Evolutionary conservation across 495 filamentous ascomycete genomes (phyloP).

Genomic region (Xylaria sp.): DNA sequence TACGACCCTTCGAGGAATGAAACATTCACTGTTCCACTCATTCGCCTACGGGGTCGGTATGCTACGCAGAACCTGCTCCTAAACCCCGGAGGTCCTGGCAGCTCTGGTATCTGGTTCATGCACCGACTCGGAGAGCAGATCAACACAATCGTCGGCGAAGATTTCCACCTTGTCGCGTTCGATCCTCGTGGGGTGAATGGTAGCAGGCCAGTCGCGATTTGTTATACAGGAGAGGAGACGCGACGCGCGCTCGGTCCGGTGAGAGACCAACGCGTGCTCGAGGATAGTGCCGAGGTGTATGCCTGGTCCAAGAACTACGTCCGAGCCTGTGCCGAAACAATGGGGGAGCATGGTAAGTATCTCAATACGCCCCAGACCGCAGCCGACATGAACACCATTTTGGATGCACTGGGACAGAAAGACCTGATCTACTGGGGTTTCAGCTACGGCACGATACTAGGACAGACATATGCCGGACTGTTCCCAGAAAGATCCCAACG

Average conservation of each 20-base stretch:
- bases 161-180: constrained; percentile 52
- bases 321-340: constrained; percentile 49
- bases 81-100: constrained; percentile 57
- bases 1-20: constrained; percentile 35
- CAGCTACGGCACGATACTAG: constrained; percentile 69
- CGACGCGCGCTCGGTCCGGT: constrained; percentile 38
- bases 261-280: constrained; percentile 35
- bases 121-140: constrained; percentile 43
- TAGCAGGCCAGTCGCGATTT: constrained; percentile 45
- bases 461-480: constrained; percentile 58
- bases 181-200: constrained; percentile 55
- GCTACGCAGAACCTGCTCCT: constrained; percentile 52
- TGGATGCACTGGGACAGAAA: constrained; percentile 51
- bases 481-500: constrained; percentile 50
- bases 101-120: constrained; percentile 46
- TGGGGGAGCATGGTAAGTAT: constrained; percentile 49
- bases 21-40: constrained; percentile 51
- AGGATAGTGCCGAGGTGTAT: constrained; percentile 50
- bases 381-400: constrained; percentile 58
- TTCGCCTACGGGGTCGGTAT: constrained; percentile 48
- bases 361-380: constrained; percentile 58
- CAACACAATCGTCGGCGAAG: constrained; percentile 49
- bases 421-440: constrained; percentile 68
- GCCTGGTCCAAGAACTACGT: constrained; percentile 48
- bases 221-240: constrained; percentile 44